These are phyloP conservation scores for Claviceps quebecensis DNA, from an alignment of 2,329 filamentous ascomycete species.

Conservation along the genomic window DNA sequence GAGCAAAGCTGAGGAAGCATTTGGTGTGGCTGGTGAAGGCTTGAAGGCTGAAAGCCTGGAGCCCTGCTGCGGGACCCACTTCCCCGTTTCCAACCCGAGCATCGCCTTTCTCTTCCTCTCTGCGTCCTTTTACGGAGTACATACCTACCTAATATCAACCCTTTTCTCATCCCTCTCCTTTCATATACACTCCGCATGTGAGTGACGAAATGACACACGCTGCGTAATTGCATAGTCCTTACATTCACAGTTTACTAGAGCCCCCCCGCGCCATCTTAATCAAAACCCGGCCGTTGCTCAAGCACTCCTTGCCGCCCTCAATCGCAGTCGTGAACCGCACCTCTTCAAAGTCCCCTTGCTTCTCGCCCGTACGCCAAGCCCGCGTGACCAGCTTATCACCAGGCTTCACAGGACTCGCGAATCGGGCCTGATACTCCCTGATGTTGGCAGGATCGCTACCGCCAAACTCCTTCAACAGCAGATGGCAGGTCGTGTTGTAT, in stretches of 20 bases:
- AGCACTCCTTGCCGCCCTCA: slow-evolving; percentile 66
- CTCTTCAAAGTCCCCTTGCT: slow-evolving; percentile 59
- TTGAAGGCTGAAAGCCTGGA: not conserved
- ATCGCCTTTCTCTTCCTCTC: not conserved
- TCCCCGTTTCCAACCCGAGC: not conserved
- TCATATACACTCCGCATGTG: too few species aligned
- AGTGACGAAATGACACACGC: too few species aligned
- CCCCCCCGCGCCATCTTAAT: slow-evolving; percentile 47
- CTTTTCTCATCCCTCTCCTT: too few species aligned
- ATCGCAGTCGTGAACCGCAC: slow-evolving; percentile 67
- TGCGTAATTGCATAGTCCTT: too few species aligned
- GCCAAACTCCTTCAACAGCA: slow-evolving; percentile 58
- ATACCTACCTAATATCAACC: too few species aligned
- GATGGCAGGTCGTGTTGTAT: slow-evolving; percentile 69
- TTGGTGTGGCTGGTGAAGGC: not conserved
- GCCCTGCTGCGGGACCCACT: not conserved
- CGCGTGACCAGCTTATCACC: slow-evolving; percentile 70
- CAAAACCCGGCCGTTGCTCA: slow-evolving; percentile 75
- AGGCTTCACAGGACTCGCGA: slow-evolving; percentile 71
- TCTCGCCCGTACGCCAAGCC: slow-evolving; percentile 64
- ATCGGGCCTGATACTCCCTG: slow-evolving; percentile 78
- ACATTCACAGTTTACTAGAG: slow-evolving; percentile 48
- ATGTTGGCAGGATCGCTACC: slow-evolving; percentile 68
- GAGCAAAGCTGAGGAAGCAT: not conserved
- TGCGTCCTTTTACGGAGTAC: too few species aligned